Evolutionary conservation across 2,329 filamentous ascomycete genomes (phyloP), one percentile per base, ranked within the genome.

Genomic region (Calonectria pseudoturangicola): DNA sequence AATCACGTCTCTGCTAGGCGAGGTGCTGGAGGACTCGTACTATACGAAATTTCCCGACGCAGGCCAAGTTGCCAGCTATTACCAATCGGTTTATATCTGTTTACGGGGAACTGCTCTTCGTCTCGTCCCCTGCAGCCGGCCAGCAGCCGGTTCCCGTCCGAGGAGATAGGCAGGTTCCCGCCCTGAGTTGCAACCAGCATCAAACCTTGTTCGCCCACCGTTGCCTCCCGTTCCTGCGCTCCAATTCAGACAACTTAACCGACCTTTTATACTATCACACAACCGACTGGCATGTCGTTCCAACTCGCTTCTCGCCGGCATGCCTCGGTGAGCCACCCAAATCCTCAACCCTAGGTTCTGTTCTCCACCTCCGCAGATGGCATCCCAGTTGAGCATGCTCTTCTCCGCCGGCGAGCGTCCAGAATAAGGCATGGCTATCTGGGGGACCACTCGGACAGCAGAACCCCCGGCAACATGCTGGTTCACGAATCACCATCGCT

Each of bases 361-460:
- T 60, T 41, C 54, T 47, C 58, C 58, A 63, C 58, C 58, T 63
- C 58, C 58, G 58, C 41, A 47, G 58, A 43, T 47, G 39, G 39
- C 58, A 63, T 63, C 58, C 41, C 58, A 28, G 58, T 47, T 47
- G 41, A 63, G 41, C 39, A 45, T 47, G 27, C 43, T 66, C 63
- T 13, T 54, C 30, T 51, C 45, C 63, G n/a, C 48, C 25, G n/a
- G 30, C 63, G 18, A 51, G 45, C 48, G 33, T 36, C 43, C 48
- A 41, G 45, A 39, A 43, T 36, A 45, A 41, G 64, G 48, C 43
- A 54, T 43, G 36, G 64, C 30, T 66, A 51, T 39, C 63, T 51
- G 25, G 41, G 36, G 33, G 21, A 56, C 36, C 48, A 45, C 48
- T 66, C 48, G 27, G 47, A 43, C 25, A 56, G 15, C 48, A 27